A percentile compares a stretch with the other conserved stretches of the same genome.
These are phyloP conservation scores for Alloascoidea hylecoeti DNA, from an alignment of 805 yeast species.

Conservation along the genomic window DNA sequence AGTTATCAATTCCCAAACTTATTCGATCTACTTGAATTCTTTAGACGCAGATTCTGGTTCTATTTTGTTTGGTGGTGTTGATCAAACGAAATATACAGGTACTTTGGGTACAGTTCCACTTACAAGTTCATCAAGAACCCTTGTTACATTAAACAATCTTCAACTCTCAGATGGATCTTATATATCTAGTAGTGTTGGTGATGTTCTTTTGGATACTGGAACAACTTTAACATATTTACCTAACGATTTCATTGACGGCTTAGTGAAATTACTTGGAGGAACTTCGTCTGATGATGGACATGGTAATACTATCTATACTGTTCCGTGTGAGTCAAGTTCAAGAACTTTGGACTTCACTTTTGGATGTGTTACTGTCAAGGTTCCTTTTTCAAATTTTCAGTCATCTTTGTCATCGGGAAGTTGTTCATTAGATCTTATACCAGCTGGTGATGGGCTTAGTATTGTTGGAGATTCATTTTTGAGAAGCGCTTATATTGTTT, in stretches of 20 bases:
- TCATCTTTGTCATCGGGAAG: not conserved
- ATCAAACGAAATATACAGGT: conserved; percentile 25
- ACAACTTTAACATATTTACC: conserved; percentile 38
- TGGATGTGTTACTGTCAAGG: not conserved
- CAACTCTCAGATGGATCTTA: conserved; percentile 27
- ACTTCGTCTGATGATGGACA: not conserved
- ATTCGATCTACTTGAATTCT: conserved; percentile 1
- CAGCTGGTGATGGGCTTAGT: conserved; percentile 12
- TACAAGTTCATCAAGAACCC: not conserved
- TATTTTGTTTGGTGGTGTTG: conserved; percentile 30
- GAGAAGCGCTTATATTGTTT: conserved; percentile 35
- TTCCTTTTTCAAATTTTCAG: not conserved
- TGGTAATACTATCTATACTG: not conserved
- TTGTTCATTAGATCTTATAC: not conserved
- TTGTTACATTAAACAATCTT: not conserved
- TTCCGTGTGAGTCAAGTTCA: not conserved
- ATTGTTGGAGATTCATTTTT: conserved; percentile 39
- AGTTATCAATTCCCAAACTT: conserved; percentile 2
- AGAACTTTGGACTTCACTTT: not conserved
- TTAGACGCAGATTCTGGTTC: conserved; percentile 14
- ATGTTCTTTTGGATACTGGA: conserved; percentile 43
- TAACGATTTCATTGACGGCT: no score
- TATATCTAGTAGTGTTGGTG: no score
- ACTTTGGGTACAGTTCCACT: conserved; percentile 14
- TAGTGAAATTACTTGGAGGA: no score